These are phyloP conservation scores for Dipodascopsis uninucleata DNA, from an alignment of 805 yeast genomes.

Conservation along the genomic window DNA sequence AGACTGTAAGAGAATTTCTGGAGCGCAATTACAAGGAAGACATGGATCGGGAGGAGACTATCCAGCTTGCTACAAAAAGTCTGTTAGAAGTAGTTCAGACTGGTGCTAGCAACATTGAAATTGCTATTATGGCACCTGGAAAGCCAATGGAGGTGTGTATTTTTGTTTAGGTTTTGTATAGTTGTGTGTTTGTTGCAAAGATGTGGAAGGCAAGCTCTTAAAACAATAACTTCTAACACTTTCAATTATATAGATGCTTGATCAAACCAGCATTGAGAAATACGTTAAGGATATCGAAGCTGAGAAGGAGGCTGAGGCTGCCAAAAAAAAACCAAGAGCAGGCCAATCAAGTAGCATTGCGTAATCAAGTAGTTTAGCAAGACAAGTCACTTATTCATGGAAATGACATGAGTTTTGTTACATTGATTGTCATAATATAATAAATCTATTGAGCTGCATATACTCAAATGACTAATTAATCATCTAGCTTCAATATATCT, in stretches of 20 bases:
- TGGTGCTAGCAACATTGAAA: constrained; percentile 94
- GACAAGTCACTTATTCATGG: no score
- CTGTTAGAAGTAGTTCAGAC: constrained; percentile 95
- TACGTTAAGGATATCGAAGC: constrained; percentile 80
- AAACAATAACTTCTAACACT: neutral
- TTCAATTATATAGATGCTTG: constrained; percentile 41
- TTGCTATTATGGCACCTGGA: constrained; percentile 77
- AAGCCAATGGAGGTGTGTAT: constrained; percentile 45
- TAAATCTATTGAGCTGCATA: no score
- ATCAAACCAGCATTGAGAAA: constrained; percentile 66
- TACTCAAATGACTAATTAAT: no score
- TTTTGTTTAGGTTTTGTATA: neutral
- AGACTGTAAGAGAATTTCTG: constrained; percentile 91
- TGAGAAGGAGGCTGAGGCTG: constrained; percentile 81
- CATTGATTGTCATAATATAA: no score
- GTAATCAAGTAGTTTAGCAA: no score
- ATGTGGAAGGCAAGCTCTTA: no score
- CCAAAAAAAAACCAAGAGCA: constrained; percentile 50
- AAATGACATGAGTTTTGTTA: no score
- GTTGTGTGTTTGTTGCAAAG: constrained; percentile 1
- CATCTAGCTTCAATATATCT: no score
- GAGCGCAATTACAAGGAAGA: constrained; percentile 75
- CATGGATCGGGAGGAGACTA: constrained; percentile 64
- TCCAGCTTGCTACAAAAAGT: constrained; percentile 78
- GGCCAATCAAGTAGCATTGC: constrained; percentile 12